Evolutionary conservation across 2,329 filamentous ascomycete species (phyloP).

Genomic region (Drechmeria coniospora): DNA sequence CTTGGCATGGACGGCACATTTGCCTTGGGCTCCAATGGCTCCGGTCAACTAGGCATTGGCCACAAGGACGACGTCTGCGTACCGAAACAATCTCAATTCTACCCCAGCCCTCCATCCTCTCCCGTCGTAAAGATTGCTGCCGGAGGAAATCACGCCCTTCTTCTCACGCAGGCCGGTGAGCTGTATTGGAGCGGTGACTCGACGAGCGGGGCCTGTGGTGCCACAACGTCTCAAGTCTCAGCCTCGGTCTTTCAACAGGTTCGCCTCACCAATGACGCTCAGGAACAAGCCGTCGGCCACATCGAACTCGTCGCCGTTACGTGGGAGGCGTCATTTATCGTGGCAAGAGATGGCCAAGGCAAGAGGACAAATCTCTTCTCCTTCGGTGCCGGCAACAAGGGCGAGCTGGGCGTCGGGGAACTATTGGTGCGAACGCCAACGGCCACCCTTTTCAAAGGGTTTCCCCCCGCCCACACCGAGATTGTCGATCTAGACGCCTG

Average conservation of each 20-base stretch:
- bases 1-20: constrained; percentile 37
- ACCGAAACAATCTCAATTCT: constrained; percentile 47
- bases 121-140: constrained; percentile 29
- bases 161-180: constrained; percentile 43
- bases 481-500: constrained; percentile 54
- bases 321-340: constrained; percentile 60
- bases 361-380: constrained; percentile 38
- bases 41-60: constrained; percentile 56
- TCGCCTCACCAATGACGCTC: constrained; percentile 17
- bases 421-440: constrained; percentile 31
- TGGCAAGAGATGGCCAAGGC: constrained; percentile 28
- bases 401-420: constrained; percentile 53
- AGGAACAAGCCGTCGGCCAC: constrained; percentile 12
- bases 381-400: constrained; percentile 52
- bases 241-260: constrained; percentile 25
- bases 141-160: constrained; percentile 77
- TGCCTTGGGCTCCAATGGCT: constrained; percentile 63
- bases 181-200: constrained; percentile 53
- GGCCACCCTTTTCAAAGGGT: constrained; percentile 37
- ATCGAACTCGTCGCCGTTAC: constrained; percentile 47
- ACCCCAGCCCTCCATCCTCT: constrained; percentile 19
- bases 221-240: constrained; percentile 13
- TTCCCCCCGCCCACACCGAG: constrained; percentile 44
- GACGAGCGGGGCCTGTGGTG: constrained; percentile 37
- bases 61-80: constrained; percentile 57